phyloP scores from a whole-genome alignment of 768 basidiomycete species.

The Epithele typhae region DNA sequence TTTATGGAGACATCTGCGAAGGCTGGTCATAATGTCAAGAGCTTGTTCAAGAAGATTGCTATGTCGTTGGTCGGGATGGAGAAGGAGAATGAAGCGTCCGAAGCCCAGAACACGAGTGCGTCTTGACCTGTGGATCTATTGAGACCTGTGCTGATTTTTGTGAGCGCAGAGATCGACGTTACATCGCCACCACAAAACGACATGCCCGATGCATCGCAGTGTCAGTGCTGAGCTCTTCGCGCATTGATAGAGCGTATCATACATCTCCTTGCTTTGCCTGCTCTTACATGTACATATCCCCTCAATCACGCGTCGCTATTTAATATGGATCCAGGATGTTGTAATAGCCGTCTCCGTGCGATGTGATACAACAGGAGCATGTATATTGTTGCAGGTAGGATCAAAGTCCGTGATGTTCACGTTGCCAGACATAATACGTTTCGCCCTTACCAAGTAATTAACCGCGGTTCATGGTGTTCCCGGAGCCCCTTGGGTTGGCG shows the following conservation, averaged over 20 bases:
- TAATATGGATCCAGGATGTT: constrained; percentile 7
- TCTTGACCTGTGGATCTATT: constrained; percentile 1
- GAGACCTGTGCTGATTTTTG: too few relatives aligned
- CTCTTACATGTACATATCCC: constrained; percentile 12
- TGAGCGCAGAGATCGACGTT: constrained; percentile 80
- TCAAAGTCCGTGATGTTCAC: constrained; percentile 3
- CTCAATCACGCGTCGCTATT: not conserved
- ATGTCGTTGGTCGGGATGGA: constrained; percentile 97
- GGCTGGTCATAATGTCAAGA: constrained; percentile 98
- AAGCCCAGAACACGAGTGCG: constrained; percentile 43
- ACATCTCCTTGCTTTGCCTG: constrained; percentile 4
- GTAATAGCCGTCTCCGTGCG: too few relatives aligned
- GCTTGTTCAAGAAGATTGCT: constrained; percentile 98
- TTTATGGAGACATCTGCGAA: constrained; percentile 99
- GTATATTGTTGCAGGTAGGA: not conserved
- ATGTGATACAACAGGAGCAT: not conserved
- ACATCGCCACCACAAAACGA: constrained; percentile 63
- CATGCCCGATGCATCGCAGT: constrained; percentile 83
- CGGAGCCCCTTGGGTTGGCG: constrained; percentile 81
- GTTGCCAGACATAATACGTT: not conserved
- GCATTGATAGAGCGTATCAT: constrained; percentile 4
- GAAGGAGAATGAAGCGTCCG: constrained; percentile 58
- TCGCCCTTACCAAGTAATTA: constrained; percentile 26
- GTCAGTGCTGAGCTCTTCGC: constrained; percentile 58
- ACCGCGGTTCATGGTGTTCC: constrained; percentile 95